Base-by-base conservation (phyloP, 257 asterid genomes). In the Lycium ferocissimum region DNA sequence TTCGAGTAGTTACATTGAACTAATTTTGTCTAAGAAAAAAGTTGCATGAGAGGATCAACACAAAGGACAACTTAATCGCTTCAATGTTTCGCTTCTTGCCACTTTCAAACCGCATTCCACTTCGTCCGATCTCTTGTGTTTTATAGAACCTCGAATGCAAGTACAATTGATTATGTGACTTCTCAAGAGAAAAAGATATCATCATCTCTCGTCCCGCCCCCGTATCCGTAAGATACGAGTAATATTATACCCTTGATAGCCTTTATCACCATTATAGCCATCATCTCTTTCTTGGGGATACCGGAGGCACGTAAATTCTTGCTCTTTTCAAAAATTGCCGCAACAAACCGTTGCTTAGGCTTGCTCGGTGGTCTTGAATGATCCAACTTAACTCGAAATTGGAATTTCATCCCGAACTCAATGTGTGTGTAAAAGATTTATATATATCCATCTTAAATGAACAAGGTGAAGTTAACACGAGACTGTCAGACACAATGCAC, bases 71-170 rank as follows among this genome's bases (percentile, higher is more conserved):
- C 98, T 93, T 89, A 92, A 95, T 98, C 93, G 99, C 91, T 90
- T 93, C 63, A 91, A 91, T 83, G 92, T 81, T 83, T 97, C 99
- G 43, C 87, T 89, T 87, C 99, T 94, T 62, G 93, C 91, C 37
- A 90, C 94, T 88, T 97, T 97, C 80, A 83, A 89, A 4, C 97
- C 90, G 76, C 85, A 90, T 87, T 93, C 99, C 86, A 83, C 89
- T 85, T 95, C 99, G 85, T 83, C 89, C 84, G 99, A 93, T 85
- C 98, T 92, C 94, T 92, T 95, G 85, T 95, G 98, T 85, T 97
- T 97, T 88, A 97, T 92, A 76, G 99, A 92, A 80, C 95, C 99
- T 97, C n/a, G 86, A 82, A 80, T 62, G 75, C 80, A 87, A 11
- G 84, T 86, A 78, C 85, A 61, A 87, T 83, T 76, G 76, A 67